Evolutionary conservation across 352 stramenopile genomes (phyloP), one percentile per base, ranked within the genome.

Genomic region (Globisporangium nagaii): DNA sequence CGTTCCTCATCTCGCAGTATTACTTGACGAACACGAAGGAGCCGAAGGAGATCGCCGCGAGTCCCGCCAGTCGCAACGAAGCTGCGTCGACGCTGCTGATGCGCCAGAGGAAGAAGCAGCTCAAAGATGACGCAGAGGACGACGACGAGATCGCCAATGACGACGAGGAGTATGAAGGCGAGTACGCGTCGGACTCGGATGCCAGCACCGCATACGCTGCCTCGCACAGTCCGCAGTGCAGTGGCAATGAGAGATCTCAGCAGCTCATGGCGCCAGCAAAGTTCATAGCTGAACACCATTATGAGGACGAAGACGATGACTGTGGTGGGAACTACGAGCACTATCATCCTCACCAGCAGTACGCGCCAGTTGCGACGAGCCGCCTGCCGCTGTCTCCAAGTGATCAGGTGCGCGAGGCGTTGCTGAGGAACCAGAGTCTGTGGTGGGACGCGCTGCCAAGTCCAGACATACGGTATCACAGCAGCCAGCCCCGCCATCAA

Each of bases 1-100:
- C 71, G 8, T 63, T 79, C 8, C 46, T 88, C 25, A 85, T 91
- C 40, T 66, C 65, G 3, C 70, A 75, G 28, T 91, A 91, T 24
- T 73, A 71, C 24, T 61, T 78, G 27, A 65, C 72, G 4, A 68
- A 64, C 40, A 65, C 68, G 31, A 74, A 75, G 41, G 53, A 68
- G 17, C 9, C 37, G 31, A 19, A 20, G 20, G 12, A 30, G 12
- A 39, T 22, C 28, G 19, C 42, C 36, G 42, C 1, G n/a, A 50
- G 43, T 1, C 76, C 71, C 19, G 52, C 66, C 4, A 66, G 53
- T 19, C 53, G 71, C 12, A 87, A 84, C 34, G 72, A 84, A 15
- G 27, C 70, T 6, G 75, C 70, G 11, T 83, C 75, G n/a, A 52
- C 66, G 25, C 44, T 87, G 31, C 46, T 87, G 9, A 48, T 56